Base-by-base conservation (phyloP, 2,329 filamentous ascomycete species). In the Thermoascus crustaceus region DNA sequence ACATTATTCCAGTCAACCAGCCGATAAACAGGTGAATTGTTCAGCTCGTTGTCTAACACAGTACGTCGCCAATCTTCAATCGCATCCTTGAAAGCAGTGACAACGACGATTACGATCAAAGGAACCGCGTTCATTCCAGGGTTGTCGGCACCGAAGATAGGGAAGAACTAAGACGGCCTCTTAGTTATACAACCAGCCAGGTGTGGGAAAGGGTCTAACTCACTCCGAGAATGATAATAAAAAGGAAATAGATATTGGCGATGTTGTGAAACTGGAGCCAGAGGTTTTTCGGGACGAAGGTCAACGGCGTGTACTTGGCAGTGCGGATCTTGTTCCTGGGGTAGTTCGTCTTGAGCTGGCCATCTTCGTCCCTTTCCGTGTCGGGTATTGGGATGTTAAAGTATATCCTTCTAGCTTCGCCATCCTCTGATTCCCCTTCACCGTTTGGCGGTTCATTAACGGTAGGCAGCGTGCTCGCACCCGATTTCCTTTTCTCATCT, bases 181-280 rank as follows among this genome's bases (percentile, higher is more conserved):
- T n/a, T n/a, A n/a, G n/a, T n/a, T n/a, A n/a, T n/a, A n/a, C n/a
- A 13, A 18, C n/a, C 9, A 30, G 8, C 6, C 4, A 29, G 7
- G n/a, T 16, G 23, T 32, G 26, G 13, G 22, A 30, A 8, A 30
- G 35, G 24, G 27, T 22, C 34, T 27, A 37, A 74, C 88, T 72
- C 80, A 96, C 91, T 54, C 82, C 80, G 41, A 98, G 75, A 55
- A 98, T 94, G 57, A 95, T 88, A 52, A 89, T 75, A 66, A 96
- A 95, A 49, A 96, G 71, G 73, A 98, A 98, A 67, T 96, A 98
- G 35, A 96, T 82, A 61, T 98, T 98, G 55, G 91, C 91, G 53
- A 98, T 82, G 56, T 96, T 96, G 65, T 98, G 89, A 57, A 98
- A 96, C 63, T 98, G 93, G 46, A 94, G 85, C 78, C 82, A 98